Evolutionary conservation across 2,329 filamentous ascomycete species (phyloP).

Genomic region (Pyrenophora seminiperda): DNA sequence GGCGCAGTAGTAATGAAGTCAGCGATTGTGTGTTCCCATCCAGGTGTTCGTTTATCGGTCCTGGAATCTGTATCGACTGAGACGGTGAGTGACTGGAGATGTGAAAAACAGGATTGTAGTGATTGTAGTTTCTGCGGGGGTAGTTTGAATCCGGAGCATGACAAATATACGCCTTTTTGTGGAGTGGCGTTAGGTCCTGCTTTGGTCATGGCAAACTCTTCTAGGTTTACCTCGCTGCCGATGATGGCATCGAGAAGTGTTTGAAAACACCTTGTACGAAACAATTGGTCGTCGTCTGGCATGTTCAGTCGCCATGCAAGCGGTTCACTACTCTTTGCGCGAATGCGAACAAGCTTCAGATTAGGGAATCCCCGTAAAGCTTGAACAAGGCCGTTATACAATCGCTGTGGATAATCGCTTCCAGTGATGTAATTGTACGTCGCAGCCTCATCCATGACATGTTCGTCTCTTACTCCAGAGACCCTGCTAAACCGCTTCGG

Average conservation of each 20-base stretch:
- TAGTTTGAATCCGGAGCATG: conserved; percentile 23
- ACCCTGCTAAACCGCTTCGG: conserved; percentile 36
- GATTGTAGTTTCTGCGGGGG: conserved; percentile 14
- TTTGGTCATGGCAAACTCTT: conserved; percentile 31
- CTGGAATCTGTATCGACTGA: conserved; percentile 23
- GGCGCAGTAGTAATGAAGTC: conserved; percentile 29
- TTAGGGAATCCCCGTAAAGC: conserved; percentile 24
- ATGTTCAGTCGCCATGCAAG: conserved; percentile 13
- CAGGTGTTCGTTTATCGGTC: conserved; percentile 17
- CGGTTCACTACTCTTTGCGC: conserved; percentile 18
- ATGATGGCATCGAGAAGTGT: conserved; percentile 30
- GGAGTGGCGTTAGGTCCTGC: conserved; percentile 9
- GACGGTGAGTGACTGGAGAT: conserved; percentile 24
- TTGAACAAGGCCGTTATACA: conserved; percentile 27
- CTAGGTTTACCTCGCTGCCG: conserved; percentile 24
- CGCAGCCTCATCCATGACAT: conserved; percentile 29
- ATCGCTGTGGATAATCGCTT: conserved; percentile 18
- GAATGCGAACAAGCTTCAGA: conserved; percentile 27
- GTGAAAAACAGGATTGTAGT: conserved; percentile 18
- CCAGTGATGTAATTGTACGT: conserved; percentile 29
- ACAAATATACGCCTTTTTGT: conserved; percentile 21
- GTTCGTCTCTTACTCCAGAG: conserved; percentile 17
- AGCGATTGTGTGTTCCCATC: conserved; percentile 30
- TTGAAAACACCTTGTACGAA: conserved; percentile 30
- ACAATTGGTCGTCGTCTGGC: conserved; percentile 20